Evolutionary conservation across 2,329 filamentous ascomycete genomes (phyloP), one percentile per base, ranked within the genome.

Genomic region (Phialophora macrospora): DNA sequence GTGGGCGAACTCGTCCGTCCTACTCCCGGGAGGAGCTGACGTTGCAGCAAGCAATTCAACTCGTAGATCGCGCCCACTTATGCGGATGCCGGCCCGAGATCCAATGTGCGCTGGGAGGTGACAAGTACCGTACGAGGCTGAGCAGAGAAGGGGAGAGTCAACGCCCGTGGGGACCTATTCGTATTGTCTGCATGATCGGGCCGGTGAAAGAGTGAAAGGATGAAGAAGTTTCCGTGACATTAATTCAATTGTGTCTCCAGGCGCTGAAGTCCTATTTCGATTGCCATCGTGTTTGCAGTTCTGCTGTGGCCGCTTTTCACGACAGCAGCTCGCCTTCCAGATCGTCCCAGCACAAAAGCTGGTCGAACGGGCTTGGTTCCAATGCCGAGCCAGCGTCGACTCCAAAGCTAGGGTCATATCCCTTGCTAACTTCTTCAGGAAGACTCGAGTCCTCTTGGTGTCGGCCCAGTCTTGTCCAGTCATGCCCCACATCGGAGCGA

Each of bases 331-430:
- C 59, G 24, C 46, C 51, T 46, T 55, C 60, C 4, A 24, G 7
- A 5, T 41, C 60, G 32, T 63, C 60, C 60, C 54, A 57, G 32
- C 30, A 51, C n/a, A 63, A 17, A 30, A 63, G 52, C 34, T 63
- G 60, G 17, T 63, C 54, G 44, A 63, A 63, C 9, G 41, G 38
- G n/a, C 6, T 57, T 9, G 22, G 8, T 11, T 58, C 60, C 44
- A 51, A 44, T 4, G n/a, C 52, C 30, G 34, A 26, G 28, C 14
- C 44, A 17, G 26, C 12, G 22, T 51, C 48, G 11, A 51, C 14
- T 17, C 20, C 24, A 51, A 26, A 28, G 9, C 24, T 7, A 26
- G 12, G 22, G 5, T 22, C 48, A 8, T 3, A 4, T 22, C 26
- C 48, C 22, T 24, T 28, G 24, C 20, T 8, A 1, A 3, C 20